These are phyloP conservation scores for Toxicodendron radicans DNA, from an alignment of 345 rosid species.

Conservation along the genomic window DNA sequence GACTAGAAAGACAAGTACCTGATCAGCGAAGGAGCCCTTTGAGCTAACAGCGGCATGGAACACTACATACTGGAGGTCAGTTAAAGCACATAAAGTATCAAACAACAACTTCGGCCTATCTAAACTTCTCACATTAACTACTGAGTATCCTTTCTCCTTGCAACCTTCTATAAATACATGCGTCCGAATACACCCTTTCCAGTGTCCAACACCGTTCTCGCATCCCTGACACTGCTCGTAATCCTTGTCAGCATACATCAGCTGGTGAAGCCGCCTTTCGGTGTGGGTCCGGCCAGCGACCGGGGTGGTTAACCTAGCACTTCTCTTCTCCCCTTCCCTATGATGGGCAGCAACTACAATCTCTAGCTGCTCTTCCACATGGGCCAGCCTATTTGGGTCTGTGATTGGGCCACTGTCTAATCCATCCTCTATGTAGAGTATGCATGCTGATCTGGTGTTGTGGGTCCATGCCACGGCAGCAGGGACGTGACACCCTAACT, in stretches of 20 bases:
- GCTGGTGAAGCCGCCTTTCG: slow-evolving; percentile 82
- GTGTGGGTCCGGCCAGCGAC: slow-evolving; percentile 61
- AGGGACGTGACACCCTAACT: slow-evolving; percentile 67
- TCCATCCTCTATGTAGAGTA: slow-evolving; percentile 69
- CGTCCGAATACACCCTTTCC: slow-evolving; percentile 49
- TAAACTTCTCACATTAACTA: slow-evolving; percentile 60
- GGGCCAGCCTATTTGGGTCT: slow-evolving; percentile 40
- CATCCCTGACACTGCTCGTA: slow-evolving; percentile 59
- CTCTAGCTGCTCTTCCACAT: slow-evolving; percentile 55
- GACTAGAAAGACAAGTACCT: slow-evolving; percentile 33
- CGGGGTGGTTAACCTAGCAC: slow-evolving; percentile 52
- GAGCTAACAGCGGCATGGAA: slow-evolving; percentile 84
- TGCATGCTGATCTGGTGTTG: slow-evolving; percentile 62
- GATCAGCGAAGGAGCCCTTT: slow-evolving; percentile 60
- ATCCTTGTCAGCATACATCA: slow-evolving; percentile 67
- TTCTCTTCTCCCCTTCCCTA: slow-evolving; percentile 47
- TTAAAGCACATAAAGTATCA: slow-evolving; percentile 76
- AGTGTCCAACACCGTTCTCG: slow-evolving; percentile 35
- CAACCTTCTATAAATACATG: slow-evolving; percentile 71
- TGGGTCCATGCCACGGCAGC: slow-evolving; percentile 85
- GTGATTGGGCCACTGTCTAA: slow-evolving; percentile 54
- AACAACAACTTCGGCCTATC: slow-evolving; percentile 85
- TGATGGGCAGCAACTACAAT: slow-evolving; percentile 69
- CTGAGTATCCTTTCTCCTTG: slow-evolving; percentile 70
- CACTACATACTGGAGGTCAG: slow-evolving; percentile 76